Evolutionary conservation across 306 rosid species (phyloP).

Genomic region (Cucurbita maxima): DNA sequence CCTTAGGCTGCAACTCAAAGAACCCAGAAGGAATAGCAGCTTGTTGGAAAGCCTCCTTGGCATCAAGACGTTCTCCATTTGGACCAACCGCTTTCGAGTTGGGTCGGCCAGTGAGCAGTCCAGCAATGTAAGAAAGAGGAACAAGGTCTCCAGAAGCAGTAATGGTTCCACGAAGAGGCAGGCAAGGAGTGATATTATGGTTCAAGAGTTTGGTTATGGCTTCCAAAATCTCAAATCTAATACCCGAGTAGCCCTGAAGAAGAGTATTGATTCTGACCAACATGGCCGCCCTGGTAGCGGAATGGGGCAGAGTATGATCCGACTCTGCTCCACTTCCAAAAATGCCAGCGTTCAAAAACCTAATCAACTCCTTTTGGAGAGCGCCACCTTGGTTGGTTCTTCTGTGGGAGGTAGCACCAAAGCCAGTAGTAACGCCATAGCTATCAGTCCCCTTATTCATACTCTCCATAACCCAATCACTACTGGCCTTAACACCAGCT

Average conservation of each 20-base stretch:
- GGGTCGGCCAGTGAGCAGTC: slow-evolving; percentile 1
- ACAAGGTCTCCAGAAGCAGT: slow-evolving; percentile 35
- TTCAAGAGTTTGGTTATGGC: slow-evolving; percentile 61
- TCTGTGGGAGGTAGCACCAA: background rate
- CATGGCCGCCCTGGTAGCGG: background rate
- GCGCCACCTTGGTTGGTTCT: slow-evolving; percentile 38
- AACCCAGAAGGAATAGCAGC: slow-evolving; percentile 46
- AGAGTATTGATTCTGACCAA: slow-evolving; percentile 63
- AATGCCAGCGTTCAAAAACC: background rate
- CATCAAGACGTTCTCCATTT: slow-evolving; percentile 22
- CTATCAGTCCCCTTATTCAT: slow-evolving; percentile 60
- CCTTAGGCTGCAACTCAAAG: slow-evolving; percentile 78
- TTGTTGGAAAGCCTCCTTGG: slow-evolving; percentile 38
- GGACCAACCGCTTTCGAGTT: background rate
- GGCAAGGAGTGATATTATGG: slow-evolving; percentile 51
- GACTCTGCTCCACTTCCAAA: background rate
- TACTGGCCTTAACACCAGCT: slow-evolving; percentile 18
- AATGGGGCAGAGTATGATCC: background rate
- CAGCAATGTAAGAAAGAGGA: slow-evolving; percentile 84
- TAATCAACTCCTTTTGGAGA: slow-evolving; percentile 24
- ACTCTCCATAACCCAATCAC: slow-evolving; percentile 84
- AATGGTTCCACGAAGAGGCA: background rate
- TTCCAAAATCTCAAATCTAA: slow-evolving; percentile 30
- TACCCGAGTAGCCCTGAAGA: background rate
- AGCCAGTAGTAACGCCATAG: slow-evolving; percentile 82